Base-by-base conservation (phyloP, 1,284 basidiomycete species). In the Sanghuangporus baumii region DNA sequence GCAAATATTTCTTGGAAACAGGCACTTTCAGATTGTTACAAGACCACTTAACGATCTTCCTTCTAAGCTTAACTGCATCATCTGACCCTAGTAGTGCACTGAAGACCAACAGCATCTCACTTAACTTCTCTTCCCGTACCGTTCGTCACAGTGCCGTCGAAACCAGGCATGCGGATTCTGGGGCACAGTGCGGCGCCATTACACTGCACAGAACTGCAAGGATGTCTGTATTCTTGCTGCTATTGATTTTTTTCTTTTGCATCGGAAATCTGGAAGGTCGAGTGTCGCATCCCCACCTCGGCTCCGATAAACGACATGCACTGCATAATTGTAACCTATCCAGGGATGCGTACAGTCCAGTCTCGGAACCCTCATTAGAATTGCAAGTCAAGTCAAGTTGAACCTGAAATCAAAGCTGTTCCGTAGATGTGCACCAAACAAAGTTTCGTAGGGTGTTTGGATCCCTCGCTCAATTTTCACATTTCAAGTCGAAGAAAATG, bases 281-380 rank as follows among this genome's bases (percentile, higher is more conserved):
- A 74, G 73, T 74, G 63, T 74, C 72, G 65, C 74, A 75, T 23
- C 66, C 67, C 3, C 70, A 31, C 73, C 7, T 70, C 72, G 9
- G 71, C 71, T 16, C 73, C 73, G 16, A 66, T 66, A 63, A 71
- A 75, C 8, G 71, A 69, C 11, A 71, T 75, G 65, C 74, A 75
- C 57, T 75, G 74, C 0, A 71, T 73, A 36, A 75, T 71, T 71
- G 47, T 65, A 63, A 4, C 73, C 72, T 2, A 31, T 5, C 23
- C n/a, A 23, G 23, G 23, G 23, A 1, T 23, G 23, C 5, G 26
- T 31, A 31, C 5, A 31, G 26, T 31, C 26, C 26, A 31, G 3
- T 31, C 26, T 31, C 26, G 26, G 26, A 31, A 31, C 26, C 3
- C 2, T 31, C 2, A 5, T 3, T 31, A 31, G 26, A 31, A 31